Conservation (phyloP, 768 basidiomycete species). For the Tephrocybe sp. region DNA sequence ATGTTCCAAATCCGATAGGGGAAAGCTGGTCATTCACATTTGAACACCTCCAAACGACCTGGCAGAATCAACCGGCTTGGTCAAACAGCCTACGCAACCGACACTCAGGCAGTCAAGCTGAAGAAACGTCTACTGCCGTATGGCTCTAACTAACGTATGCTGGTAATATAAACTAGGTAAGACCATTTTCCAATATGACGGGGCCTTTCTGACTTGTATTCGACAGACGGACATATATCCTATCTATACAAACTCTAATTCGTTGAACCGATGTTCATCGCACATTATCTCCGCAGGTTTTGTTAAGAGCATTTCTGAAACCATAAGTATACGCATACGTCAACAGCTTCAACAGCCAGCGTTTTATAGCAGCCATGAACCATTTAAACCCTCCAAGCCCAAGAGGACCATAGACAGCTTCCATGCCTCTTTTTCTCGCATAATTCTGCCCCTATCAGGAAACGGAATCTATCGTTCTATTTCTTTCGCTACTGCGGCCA, state of each 20-base stretch:
- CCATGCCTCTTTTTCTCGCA: too few relatives aligned
- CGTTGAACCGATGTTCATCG: not conserved
- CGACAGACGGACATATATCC: conserved; percentile 7
- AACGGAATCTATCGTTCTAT: too few relatives aligned
- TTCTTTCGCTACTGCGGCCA: too few relatives aligned
- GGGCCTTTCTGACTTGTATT: not conserved
- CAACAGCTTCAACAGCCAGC: not conserved
- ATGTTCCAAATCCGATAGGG: conserved; percentile 41
- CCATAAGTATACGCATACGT: too few relatives aligned
- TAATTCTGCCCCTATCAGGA: too few relatives aligned
- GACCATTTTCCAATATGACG: not conserved
- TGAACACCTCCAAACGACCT: conserved; percentile 68
- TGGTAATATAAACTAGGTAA: conserved; percentile 4
- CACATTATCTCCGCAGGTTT: too few relatives aligned
- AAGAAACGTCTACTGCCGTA: conserved; percentile 73
- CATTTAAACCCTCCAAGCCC: not conserved
- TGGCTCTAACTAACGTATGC: conserved; percentile 34
- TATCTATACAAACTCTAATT: not conserved
- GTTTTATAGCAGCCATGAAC: too few relatives aligned
- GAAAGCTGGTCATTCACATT: conserved; percentile 70
- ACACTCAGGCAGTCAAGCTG: conserved; percentile 63
- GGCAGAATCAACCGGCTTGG: conserved; percentile 65
- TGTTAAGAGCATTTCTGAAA: too few relatives aligned
- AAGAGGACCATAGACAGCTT: too few relatives aligned
- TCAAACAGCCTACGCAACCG: conserved; percentile 64